These are phyloP conservation scores for Phaeosphaeriaceae sp. DNA, from an alignment of 2,329 filamentous ascomycete species.

Conservation along the genomic window DNA sequence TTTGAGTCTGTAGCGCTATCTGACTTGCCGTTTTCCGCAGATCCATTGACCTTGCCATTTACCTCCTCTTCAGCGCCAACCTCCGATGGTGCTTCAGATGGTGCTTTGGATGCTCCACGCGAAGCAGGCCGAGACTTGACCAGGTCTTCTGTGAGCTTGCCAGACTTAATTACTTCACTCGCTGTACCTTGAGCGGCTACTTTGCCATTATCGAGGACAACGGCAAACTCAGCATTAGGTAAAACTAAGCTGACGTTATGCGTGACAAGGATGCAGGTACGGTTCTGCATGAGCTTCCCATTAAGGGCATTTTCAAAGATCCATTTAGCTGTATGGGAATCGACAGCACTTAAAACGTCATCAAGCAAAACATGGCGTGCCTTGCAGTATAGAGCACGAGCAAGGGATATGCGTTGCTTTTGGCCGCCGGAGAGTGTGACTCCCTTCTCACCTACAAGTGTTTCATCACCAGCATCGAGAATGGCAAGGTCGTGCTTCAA, in stretches of 20 bases:
- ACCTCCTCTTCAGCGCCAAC: conserved; percentile 65
- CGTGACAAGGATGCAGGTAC: conserved; percentile 94
- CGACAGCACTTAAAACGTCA: conserved; percentile 94
- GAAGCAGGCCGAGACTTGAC: conserved; percentile 77
- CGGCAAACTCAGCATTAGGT: conserved; percentile 78
- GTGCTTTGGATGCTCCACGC: conserved; percentile 70
- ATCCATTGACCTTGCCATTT: conserved; percentile 55
- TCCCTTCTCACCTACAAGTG: conserved; percentile 94
- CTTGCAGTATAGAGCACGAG: conserved; percentile 95
- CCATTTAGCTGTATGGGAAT: conserved; percentile 97
- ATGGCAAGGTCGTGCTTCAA: conserved; percentile 91
- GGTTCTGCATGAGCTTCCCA: conserved; percentile 83
- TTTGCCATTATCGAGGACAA: conserved; percentile 86
- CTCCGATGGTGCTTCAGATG: conserved; percentile 80
- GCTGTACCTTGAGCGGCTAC: conserved; percentile 78
- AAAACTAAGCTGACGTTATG: conserved; percentile 92
- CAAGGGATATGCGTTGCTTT: conserved; percentile 95
- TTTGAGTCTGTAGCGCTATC: conserved; percentile 50
- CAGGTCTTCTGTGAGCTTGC: conserved; percentile 85
- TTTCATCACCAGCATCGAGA: conserved; percentile 89
- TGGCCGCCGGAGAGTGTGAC: conserved; percentile 96
- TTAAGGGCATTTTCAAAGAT: conserved; percentile 94
- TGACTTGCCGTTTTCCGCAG: conserved; percentile 51
- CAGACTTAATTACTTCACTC: conserved; percentile 80
- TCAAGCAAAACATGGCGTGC: conserved; percentile 90